phyloP scores from a whole-genome alignment of 192 early-diverging fungal species.

The Gaertneriomyces sp. region DNA sequence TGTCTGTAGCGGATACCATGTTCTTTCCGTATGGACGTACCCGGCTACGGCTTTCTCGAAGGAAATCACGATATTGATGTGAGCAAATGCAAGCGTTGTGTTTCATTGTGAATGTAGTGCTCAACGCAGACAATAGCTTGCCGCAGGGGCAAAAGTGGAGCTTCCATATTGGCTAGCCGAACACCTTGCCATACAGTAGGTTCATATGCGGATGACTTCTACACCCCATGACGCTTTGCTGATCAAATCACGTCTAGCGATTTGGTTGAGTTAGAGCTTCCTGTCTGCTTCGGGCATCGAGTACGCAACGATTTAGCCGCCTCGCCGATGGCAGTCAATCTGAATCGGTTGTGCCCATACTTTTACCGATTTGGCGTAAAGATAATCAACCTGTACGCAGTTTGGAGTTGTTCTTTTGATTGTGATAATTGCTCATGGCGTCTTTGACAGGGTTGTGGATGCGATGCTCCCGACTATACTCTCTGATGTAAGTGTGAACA shows the following conservation, averaged over 20 bases:
- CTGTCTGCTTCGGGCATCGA: conserved; percentile 36
- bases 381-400: conserved; percentile 39
- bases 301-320: conserved; percentile 42
- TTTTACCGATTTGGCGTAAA: conserved; percentile 44
- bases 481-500: conserved; percentile 10
- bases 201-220: background rate
- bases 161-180: conserved; percentile 46
- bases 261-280: conserved; percentile 37
- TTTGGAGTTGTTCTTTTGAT: background rate
- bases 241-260: conserved; percentile 19
- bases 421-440: background rate
- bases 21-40: conserved; percentile 37
- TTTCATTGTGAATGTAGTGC: background rate
- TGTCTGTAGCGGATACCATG: conserved; percentile 38
- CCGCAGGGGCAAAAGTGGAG: conserved; percentile 34
- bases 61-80: conserved; percentile 37
- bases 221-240: background rate
- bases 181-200: conserved; percentile 34
- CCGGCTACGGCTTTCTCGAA: conserved; percentile 42
- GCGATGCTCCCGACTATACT: conserved; percentile 13
- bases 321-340: conserved; percentile 35
- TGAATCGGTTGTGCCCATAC: conserved; percentile 37
- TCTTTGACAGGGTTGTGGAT: conserved; percentile 1
- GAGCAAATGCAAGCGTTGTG: background rate
- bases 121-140: conserved; percentile 24